Evolutionary conservation across 371 early-diverging fungal species (phyloP).

Genomic region (Lichtheimia hyalospora): DNA sequence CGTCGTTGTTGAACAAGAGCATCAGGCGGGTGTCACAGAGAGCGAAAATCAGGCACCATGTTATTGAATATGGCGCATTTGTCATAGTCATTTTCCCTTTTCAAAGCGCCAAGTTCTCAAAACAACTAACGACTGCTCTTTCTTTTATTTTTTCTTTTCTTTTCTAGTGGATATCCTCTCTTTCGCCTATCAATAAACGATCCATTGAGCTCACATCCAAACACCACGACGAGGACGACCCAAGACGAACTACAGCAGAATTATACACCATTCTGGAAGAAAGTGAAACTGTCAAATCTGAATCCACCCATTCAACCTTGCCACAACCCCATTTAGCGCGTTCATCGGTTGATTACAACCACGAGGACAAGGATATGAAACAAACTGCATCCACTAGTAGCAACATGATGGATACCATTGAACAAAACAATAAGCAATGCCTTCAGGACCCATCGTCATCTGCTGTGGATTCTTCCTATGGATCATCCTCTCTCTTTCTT

Average conservation of each 20-base stretch:
- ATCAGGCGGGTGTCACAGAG: no score
- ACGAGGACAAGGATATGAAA: not conserved
- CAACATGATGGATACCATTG: not conserved
- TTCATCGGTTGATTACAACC: not conserved
- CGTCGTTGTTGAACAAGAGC: no score
- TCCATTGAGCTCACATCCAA: no score
- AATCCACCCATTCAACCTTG: not conserved
- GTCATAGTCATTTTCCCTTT: no score
- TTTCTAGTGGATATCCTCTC: no score
- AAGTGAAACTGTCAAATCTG: conserved; percentile 7
- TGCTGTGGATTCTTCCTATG: not conserved
- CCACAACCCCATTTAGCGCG: not conserved
- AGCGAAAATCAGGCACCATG: no score
- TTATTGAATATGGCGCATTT: no score
- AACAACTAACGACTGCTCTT: no score
- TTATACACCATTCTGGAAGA: conserved; percentile 20
- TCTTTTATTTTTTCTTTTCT: no score
- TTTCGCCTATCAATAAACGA: no score
- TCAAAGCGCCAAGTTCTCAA: no score
- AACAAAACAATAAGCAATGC: not conserved
- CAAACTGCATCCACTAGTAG: not conserved
- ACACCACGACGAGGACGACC: no score
- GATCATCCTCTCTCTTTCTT: not conserved
- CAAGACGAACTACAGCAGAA: not conserved
- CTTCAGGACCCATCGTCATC: not conserved